Evolutionary conservation across 129 eudicot genomes (phyloP).

Genomic region (Flaveria ramosissima): DNA sequence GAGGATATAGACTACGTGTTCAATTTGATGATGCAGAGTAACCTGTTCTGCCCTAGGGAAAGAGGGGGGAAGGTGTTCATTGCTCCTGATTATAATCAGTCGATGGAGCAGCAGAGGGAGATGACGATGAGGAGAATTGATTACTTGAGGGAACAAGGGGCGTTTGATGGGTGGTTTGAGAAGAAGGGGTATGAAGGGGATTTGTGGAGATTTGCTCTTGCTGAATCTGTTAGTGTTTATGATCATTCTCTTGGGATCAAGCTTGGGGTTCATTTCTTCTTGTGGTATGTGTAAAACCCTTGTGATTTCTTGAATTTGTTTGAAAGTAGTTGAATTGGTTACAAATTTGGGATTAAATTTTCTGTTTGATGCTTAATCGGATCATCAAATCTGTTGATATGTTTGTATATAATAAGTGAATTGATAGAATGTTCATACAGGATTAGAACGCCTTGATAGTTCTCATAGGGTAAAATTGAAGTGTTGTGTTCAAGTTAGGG

Average conservation of each 20-base stretch:
- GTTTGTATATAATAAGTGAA: too few relatives aligned
- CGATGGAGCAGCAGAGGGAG: constrained; percentile 86
- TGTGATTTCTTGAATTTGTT: neutral
- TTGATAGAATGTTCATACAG: too few relatives aligned
- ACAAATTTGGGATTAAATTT: neutral
- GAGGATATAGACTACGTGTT: constrained; percentile 61
- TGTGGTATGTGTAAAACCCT: constrained; percentile 49
- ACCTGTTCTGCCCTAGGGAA: constrained; percentile 52
- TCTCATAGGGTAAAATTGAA: too few relatives aligned
- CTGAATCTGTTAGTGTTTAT: constrained; percentile 47
- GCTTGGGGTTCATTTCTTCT: constrained; percentile 71
- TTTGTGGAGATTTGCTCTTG: constrained; percentile 48
- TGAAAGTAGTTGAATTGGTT: neutral
- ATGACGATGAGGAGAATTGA: constrained; percentile 63
- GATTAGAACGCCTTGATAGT: too few relatives aligned
- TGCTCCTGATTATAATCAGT: constrained; percentile 68
- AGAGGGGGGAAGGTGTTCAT: constrained; percentile 66
- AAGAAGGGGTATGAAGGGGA: constrained; percentile 51
- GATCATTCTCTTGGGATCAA: constrained; percentile 83
- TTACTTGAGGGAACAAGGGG: constrained; percentile 49
- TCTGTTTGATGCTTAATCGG: neutral
- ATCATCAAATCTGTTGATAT: too few relatives aligned
- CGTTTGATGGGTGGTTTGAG: constrained; percentile 60
- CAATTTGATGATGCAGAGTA: constrained; percentile 51
- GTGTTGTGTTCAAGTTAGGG: too few relatives aligned